Percentiles rank a stretch among this genome's conserved stretches.
Evolutionary conservation across 2,329 filamentous ascomycete species (phyloP).

Genomic region (Ceratocystis lukuohia): DNA sequence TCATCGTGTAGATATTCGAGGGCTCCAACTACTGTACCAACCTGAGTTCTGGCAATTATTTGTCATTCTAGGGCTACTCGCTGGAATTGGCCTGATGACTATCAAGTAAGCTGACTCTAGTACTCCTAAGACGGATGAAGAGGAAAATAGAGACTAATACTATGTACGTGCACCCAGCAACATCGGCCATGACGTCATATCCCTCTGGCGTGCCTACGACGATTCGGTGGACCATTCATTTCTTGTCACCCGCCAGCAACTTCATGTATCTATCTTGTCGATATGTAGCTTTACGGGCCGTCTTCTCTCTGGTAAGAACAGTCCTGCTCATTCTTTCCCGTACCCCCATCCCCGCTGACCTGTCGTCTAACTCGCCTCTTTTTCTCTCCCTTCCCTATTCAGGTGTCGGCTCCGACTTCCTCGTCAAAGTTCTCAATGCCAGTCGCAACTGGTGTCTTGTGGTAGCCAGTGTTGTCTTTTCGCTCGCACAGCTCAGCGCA

Average conservation of each 20-base stretch:
- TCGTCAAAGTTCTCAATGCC: conserved; percentile 67
- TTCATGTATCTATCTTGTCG: conserved; percentile 92
- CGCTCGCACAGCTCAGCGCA: conserved; percentile 63
- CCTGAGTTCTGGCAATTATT: conserved; percentile 88
- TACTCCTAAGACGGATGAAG: background rate
- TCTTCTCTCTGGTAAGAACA: conserved; percentile 52
- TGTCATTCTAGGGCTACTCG: conserved; percentile 73
- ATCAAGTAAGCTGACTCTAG: conserved; percentile 62
- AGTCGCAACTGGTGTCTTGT: conserved; percentile 88
- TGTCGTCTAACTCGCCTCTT: conserved; percentile 9
- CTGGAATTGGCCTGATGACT: conserved; percentile 91
- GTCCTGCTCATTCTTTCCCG: background rate
- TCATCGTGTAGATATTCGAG: conserved; percentile 82
- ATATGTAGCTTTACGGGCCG: conserved; percentile 75
- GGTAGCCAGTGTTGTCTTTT: conserved; percentile 63
- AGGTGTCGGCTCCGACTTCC: conserved; percentile 81
- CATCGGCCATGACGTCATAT: conserved; percentile 79
- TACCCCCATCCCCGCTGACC: background rate
- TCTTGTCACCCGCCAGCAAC: conserved; percentile 67
- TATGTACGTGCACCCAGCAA: conserved; percentile 47
- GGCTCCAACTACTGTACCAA: conserved; percentile 56
- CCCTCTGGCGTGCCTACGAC: conserved; percentile 79
- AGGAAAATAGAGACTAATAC: background rate
- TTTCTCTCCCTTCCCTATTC: conserved; percentile 19
- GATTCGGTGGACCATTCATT: conserved; percentile 56